phyloP scores from a whole-genome alignment of 495 filamentous ascomycete species.

The Hypoxylon intermedium region DNA sequence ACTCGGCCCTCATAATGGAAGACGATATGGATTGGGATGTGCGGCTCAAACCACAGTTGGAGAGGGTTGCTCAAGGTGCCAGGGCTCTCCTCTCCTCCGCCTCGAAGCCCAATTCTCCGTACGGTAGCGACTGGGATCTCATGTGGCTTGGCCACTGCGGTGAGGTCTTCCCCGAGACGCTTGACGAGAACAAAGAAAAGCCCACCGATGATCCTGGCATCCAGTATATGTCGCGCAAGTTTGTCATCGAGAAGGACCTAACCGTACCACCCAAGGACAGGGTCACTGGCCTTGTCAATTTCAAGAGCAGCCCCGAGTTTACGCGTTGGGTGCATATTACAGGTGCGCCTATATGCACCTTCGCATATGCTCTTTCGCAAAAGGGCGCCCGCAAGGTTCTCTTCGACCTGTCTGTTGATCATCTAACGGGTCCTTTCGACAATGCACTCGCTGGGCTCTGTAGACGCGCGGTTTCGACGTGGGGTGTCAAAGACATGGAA shows the following conservation, averaged over 20 bases:
- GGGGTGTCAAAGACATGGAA: conserved; percentile 10
- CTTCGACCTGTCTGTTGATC: conserved; percentile 53
- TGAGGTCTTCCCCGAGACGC: conserved; percentile 33
- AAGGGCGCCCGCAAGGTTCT: conserved; percentile 61
- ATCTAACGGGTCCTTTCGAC: conserved; percentile 53
- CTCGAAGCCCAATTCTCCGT: conserved; percentile 36
- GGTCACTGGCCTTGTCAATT: conserved; percentile 36
- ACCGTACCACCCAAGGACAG: conserved; percentile 35
- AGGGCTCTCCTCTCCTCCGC: conserved; percentile 32
- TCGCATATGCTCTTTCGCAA: conserved; percentile 63
- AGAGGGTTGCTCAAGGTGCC: conserved; percentile 37
- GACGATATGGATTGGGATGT: conserved; percentile 59
- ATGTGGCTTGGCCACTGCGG: conserved; percentile 52
- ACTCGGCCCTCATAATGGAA: conserved; percentile 55
- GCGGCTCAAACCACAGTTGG: conserved; percentile 48
- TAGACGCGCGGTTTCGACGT: conserved; percentile 25
- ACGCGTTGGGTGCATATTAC: conserved; percentile 57
- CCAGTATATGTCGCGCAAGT: conserved; percentile 28
- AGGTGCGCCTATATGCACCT: conserved; percentile 58
- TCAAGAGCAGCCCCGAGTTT: conserved; percentile 43
- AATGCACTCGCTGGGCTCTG: conserved; percentile 60
- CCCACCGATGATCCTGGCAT: conserved; percentile 11
- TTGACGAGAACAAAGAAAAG: conserved; percentile 31
- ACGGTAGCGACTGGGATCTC: conserved; percentile 52
- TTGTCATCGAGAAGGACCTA: conserved; percentile 31